Base-by-base conservation (phyloP, 345 rosid genomes). In the Carallia brachiata region DNA sequence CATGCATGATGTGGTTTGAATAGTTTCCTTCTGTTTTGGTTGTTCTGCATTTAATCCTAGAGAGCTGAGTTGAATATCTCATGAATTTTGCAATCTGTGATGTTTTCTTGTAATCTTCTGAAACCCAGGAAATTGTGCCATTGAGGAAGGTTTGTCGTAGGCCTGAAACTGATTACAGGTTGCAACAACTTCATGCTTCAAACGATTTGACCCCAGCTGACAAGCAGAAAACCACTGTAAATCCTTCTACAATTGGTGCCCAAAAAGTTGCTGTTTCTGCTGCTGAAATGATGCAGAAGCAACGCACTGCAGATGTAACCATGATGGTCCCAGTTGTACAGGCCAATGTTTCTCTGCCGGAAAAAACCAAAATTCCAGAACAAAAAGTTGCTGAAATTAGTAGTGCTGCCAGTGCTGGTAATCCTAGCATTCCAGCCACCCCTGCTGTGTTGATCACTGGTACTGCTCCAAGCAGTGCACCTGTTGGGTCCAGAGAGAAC, bases 81-180 rank as follows among this genome's bases (percentile, higher is more conserved):
- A 54, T 16, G 39, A n/a, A n/a, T 48, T 62, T 55, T 68, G 10
- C 30, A n/a, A 36, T 4, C 5, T 2, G 28, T 28, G 19, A 50
- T 32, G 23, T 6, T 61, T 36, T 2, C 6, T 50, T 39, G 6
- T 32, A n/a, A 34, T 48, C 27, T 8, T 44, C 31, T 58, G 59
- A 69, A 67, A 63, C 66, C 62, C 93, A 96, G 99, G 99, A 96
- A 83, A 90, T 96, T 62, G 99, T 96, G 83, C 98, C 98, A 13
- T 75, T 96, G 68, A 87, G 95, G 73, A 96, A 96, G 83, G 75
- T 96, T 63, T 96, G 99, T 67, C 87, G 99, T 48, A 87, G 99
- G 79, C 96, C 99, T 6, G 99, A 92, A 82, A 96, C 99, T 32
- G 98, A 96, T 79, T 92, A 90, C 84, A 88, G 99, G 84, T 81